Conservation (phyloP, 2,329 filamentous ascomycete species). For the Exserohilum rostratum region DNA sequence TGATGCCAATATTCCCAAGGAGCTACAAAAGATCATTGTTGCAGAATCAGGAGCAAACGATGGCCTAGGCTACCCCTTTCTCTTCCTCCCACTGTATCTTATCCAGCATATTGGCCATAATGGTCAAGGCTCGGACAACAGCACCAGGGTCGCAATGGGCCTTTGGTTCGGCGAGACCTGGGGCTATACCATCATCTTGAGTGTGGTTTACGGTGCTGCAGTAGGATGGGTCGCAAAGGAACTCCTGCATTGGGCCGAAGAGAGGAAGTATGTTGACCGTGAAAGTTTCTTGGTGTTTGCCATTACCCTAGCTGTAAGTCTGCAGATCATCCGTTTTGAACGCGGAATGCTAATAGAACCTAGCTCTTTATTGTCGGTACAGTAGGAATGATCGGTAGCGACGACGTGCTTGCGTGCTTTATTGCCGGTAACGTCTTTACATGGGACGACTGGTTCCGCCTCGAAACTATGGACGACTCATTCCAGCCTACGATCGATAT, state of each 20-base stretch:
- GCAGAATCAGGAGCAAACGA: conserved; percentile 87
- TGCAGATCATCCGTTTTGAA: background rate
- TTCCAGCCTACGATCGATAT: conserved; percentile 95
- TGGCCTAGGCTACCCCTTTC: conserved; percentile 84
- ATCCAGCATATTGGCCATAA: conserved; percentile 74
- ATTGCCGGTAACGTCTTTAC: conserved; percentile 90
- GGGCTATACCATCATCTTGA: conserved; percentile 81
- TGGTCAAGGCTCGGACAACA: conserved; percentile 55
- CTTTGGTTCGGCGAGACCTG: conserved; percentile 86
- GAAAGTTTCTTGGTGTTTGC: conserved; percentile 90
- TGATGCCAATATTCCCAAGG: conserved; percentile 83
- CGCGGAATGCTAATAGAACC: background rate
- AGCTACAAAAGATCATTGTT: conserved; percentile 71
- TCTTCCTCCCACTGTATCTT: conserved; percentile 83
- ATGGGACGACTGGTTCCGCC: conserved; percentile 92
- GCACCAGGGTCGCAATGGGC: conserved; percentile 70
- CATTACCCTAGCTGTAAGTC: conserved; percentile 75
- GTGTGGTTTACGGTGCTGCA: conserved; percentile 74
- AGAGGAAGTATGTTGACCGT: conserved; percentile 79
- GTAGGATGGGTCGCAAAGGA: conserved; percentile 85
- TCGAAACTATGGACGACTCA: conserved; percentile 87
- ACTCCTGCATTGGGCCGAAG: conserved; percentile 82
- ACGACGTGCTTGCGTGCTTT: conserved; percentile 91
- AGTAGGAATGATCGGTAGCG: conserved; percentile 83
- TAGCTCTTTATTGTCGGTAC: conserved; percentile 84